Conservation (phyloP, 2,329 filamentous ascomycete genomes). For the Aspergillus cejpii region DNA sequence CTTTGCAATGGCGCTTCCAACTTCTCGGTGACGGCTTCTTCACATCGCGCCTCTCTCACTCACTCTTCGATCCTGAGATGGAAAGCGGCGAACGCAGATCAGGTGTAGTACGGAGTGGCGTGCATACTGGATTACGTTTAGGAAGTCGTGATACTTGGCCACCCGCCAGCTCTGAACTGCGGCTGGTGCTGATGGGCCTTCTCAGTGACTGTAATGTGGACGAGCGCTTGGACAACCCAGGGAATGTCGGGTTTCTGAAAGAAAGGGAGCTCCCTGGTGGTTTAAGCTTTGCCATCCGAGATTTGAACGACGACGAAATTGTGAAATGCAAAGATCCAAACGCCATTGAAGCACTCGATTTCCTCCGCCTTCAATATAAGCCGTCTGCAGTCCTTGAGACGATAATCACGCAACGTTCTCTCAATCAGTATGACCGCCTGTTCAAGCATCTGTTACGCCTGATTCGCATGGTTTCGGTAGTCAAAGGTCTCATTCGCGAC, state of each 20-base stretch:
- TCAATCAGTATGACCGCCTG: constrained; percentile 76
- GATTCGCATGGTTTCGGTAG: constrained; percentile 69
- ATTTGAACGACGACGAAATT: constrained; percentile 70
- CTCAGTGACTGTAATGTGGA: constrained; percentile 59
- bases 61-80: constrained; percentile 77
- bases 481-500: constrained; percentile 58
- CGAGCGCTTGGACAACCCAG: constrained; percentile 13
- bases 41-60: constrained; percentile 68
- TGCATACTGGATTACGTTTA: constrained; percentile 73
- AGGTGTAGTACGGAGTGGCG: constrained; percentile 62
- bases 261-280: constrained; percentile 55
- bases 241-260: constrained; percentile 19
- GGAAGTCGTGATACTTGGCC: constrained; percentile 82
- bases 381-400: constrained; percentile 63
- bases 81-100: constrained; percentile 67
- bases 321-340: constrained; percentile 75
- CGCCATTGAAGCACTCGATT: constrained; percentile 84
- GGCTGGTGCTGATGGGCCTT: constrained; percentile 79
- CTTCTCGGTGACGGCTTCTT: constrained; percentile 81
- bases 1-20: constrained; percentile 71
- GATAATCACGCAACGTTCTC: constrained; percentile 62
- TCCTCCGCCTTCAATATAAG: constrained; percentile 79
- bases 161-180: constrained; percentile 86
- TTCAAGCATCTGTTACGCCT: constrained; percentile 75
- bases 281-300: constrained; percentile 76